Base-by-base conservation (phyloP, 177 flowering plant species). In the Vitis hybrid region DNA sequence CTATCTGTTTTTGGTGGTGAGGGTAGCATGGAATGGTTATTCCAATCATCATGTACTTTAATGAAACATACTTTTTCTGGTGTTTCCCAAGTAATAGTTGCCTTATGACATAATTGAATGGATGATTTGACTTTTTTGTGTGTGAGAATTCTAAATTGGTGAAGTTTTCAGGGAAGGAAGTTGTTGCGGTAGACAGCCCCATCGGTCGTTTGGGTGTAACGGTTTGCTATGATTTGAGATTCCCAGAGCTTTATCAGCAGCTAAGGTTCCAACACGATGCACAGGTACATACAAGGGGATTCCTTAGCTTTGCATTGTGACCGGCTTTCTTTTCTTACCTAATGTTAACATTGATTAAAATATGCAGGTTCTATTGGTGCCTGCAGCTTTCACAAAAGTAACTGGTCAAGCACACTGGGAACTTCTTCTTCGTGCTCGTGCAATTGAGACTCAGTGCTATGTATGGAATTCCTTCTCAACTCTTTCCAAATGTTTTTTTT, bases 321-420 rank as follows among this genome's bases (percentile, higher is more conserved):
- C 31, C 3, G 7, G 31, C 52, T 54, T 39, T 8, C 9, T 14
- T 65, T 53, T 51, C 16, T 8, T 13, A 29, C 26, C 15, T 56
- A 4, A 71, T 31, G 15, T 4, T 26, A 31, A 3, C 10, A 34
- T 14, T 53, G 16, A 65, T 70, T 72, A 16, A 11, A 15, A 49
- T 70, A 9, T 70, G 75, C 83, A 93, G 96, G 88, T 94, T 72
- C 71, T 94, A 26, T 77, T 94, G 68, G 92, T 92, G n/a, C 98
- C 98, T 76, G 66, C 98, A 14, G 98, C 98, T 64, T 94, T 94
- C 74, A 92, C 97, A 11, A 88, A 71, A 73, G 83, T 86, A 64
- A 94, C 98, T 45, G 98, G 98, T 57, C 77, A 87, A 77, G 97
- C 98, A n/a, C 98, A 94, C 58, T 94, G 98, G 98, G 98, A 94